phyloP scores from a whole-genome alignment of 805 yeast species.

The Starmerella etchellsii region DNA sequence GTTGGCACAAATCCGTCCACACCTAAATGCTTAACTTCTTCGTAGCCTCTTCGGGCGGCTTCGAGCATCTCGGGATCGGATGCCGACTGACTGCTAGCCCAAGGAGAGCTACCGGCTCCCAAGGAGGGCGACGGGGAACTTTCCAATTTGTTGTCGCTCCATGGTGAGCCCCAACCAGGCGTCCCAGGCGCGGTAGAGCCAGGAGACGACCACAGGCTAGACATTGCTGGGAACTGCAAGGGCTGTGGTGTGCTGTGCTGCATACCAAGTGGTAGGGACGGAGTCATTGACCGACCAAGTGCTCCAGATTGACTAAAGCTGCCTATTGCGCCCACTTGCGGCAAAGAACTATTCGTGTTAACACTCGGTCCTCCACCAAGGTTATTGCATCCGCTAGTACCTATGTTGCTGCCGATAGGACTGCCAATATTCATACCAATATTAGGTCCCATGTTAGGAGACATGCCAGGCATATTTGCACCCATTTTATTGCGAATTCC shows the following conservation, averaged over 20 bases:
- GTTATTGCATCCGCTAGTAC: too few relatives aligned
- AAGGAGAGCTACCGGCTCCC: not conserved
- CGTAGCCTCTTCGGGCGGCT: constrained; percentile 22
- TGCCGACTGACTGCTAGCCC: not conserved
- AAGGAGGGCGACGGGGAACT: not conserved
- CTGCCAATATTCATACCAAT: not conserved
- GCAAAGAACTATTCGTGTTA: too few relatives aligned
- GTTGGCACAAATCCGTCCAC: constrained; percentile 28
- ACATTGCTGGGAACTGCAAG: too few relatives aligned
- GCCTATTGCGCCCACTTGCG: too few relatives aligned
- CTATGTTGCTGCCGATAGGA: not conserved
- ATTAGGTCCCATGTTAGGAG: not conserved
- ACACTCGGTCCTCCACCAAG: too few relatives aligned
- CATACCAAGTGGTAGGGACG: too few relatives aligned
- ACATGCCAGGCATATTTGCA: not conserved
- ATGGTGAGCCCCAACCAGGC: not conserved
- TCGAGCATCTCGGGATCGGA: constrained; percentile 13
- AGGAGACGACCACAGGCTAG: not conserved
- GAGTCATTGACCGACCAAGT: too few relatives aligned
- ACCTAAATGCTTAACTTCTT: constrained; percentile 19
- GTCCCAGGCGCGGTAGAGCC: too few relatives aligned
- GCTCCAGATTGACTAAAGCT: too few relatives aligned
- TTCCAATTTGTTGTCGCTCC: not conserved
- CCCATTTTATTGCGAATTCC: too few relatives aligned
- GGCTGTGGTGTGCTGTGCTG: too few relatives aligned